A percentile compares a stretch with the other conserved stretches of the same genome.
These are phyloP conservation scores for Anthoceros angustus DNA, from an alignment of 225 moss, liverwort and hornwort genomes.

Conservation along the genomic window DNA sequence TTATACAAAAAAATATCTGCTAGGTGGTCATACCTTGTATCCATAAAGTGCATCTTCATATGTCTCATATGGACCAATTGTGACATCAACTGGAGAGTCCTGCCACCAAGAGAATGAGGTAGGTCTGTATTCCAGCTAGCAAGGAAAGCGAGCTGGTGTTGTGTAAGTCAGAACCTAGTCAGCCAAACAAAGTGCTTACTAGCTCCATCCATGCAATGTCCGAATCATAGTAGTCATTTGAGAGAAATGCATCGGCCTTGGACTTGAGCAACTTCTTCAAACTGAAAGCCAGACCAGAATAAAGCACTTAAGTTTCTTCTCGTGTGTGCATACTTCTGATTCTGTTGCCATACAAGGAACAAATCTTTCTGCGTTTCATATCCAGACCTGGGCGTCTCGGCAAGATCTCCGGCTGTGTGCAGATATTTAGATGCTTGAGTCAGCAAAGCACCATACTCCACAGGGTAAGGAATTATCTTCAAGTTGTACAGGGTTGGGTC, in stretches of 20 bases:
- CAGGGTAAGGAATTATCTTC: conserved; percentile 50
- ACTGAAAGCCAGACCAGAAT: conserved; percentile 27
- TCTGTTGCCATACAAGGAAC: not conserved
- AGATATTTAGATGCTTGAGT: conserved; percentile 50
- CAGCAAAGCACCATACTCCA: conserved; percentile 39
- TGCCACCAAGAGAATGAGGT: conserved; percentile 16
- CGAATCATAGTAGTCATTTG: conserved; percentile 90
- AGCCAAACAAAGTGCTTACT: conserved; percentile 26
- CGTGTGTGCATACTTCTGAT: not conserved
- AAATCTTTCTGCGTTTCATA: not conserved
- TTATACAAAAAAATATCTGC: conserved; percentile 5
- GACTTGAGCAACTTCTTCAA: conserved; percentile 66
- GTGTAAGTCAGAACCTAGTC: not conserved
- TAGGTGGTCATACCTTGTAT: conserved; percentile 49
- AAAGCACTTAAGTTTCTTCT: not conserved
- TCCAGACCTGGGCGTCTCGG: conserved; percentile 62
- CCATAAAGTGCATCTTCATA: conserved; percentile 86
- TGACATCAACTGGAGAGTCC: conserved; percentile 90
- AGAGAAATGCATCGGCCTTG: conserved; percentile 75
- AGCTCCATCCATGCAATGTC: conserved; percentile 99
- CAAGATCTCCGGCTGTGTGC: conserved; percentile 71
- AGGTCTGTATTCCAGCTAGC: too few relatives aligned
- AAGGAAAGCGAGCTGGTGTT: too few relatives aligned
- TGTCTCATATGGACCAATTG: conserved; percentile 96
- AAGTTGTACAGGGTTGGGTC: conserved; percentile 42